A percentile compares a stretch with the other conserved stretches of the same genome.
Evolutionary conservation across 805 yeast species (phyloP).

Genomic region (Zygotorulaspora sp.): DNA sequence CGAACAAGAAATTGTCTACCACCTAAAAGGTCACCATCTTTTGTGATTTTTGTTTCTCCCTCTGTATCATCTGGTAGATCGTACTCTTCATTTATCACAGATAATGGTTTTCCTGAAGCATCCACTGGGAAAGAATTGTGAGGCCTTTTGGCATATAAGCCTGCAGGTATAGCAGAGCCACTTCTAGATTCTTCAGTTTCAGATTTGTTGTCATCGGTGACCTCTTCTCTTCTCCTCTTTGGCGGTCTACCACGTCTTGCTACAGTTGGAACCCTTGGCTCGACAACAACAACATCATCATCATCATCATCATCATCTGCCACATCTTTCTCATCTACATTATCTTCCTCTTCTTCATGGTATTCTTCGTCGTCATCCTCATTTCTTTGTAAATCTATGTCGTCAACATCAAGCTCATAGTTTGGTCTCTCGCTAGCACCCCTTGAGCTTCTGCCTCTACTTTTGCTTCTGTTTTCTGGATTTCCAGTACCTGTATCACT

Average conservation of each 20-base stretch:
- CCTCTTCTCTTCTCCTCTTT: slow-evolving; percentile 18
- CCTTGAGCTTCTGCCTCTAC: slow-evolving; percentile 17
- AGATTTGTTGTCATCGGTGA: slow-evolving; percentile 22
- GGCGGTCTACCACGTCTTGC: slow-evolving; percentile 28
- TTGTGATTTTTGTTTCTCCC: slow-evolving; percentile 72
- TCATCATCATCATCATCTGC: slow-evolving; percentile 25
- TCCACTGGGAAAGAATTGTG: slow-evolving; percentile 47
- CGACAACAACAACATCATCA: slow-evolving; percentile 23
- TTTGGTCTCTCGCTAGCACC: slow-evolving; percentile 22
- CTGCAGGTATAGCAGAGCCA: slow-evolving; percentile 19
- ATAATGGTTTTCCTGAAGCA: slow-evolving; percentile 62
- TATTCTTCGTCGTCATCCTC: slow-evolving; percentile 30
- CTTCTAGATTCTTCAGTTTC: slow-evolving; percentile 30
- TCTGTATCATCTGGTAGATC: slow-evolving; percentile 68
- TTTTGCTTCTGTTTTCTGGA: not conserved
- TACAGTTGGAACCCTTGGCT: slow-evolving; percentile 27
- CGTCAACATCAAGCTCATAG: slow-evolving; percentile 32
- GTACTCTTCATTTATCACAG: slow-evolving; percentile 70
- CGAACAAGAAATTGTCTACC: slow-evolving; percentile 71
- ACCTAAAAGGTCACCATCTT: slow-evolving; percentile 61
- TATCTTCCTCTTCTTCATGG: slow-evolving; percentile 30
- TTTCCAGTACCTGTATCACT: slow-evolving; percentile 1
- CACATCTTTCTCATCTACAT: slow-evolving; percentile 27
- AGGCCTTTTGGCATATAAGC: slow-evolving; percentile 35
- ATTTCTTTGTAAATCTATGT: slow-evolving; percentile 32